Evolutionary conservation across 805 yeast species (phyloP).

Genomic region (Groenewaldozyma tartarivorans): DNA sequence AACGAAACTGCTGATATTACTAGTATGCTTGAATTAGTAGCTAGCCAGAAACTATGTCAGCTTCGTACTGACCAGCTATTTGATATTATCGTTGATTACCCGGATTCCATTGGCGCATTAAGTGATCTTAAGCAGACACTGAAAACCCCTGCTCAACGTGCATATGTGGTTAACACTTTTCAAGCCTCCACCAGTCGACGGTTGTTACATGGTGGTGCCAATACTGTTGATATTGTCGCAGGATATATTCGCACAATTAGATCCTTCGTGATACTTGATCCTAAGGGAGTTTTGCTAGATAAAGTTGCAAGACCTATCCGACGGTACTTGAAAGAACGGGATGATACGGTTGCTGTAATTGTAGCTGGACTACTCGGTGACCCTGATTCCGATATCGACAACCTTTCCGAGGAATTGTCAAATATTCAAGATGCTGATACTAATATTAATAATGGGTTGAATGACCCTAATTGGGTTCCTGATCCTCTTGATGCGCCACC

Average conservation of each 20-base stretch:
- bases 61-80: constrained; percentile 51
- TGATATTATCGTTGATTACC: constrained; percentile 46
- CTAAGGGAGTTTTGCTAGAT: constrained; percentile 74
- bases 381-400: constrained; percentile 36
- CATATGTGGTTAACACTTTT: constrained; percentile 42
- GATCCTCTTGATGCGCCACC: constrained; percentile 89
- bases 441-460: constrained; percentile 30
- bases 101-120: constrained; percentile 43
- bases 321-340: constrained; percentile 56
- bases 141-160: constrained; percentile 38
- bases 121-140: constrained; percentile 50
- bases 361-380: constrained; percentile 58
- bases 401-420: constrained; percentile 44
- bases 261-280: constrained; percentile 70
- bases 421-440: constrained; percentile 9
- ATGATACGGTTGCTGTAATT: constrained; percentile 60
- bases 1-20: constrained; percentile 11
- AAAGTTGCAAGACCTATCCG: constrained; percentile 71
- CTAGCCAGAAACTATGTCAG: constrained; percentile 17
- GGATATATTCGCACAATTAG: constrained; percentile 64
- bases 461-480: constrained; percentile 61
- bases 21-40: constrained; percentile 19
- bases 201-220: constrained; percentile 70
- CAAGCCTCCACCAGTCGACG: constrained; percentile 34
- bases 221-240: constrained; percentile 62